Conservation (phyloP, 352 stramenopile genomes). For the Peronospora farinosa region DNA sequence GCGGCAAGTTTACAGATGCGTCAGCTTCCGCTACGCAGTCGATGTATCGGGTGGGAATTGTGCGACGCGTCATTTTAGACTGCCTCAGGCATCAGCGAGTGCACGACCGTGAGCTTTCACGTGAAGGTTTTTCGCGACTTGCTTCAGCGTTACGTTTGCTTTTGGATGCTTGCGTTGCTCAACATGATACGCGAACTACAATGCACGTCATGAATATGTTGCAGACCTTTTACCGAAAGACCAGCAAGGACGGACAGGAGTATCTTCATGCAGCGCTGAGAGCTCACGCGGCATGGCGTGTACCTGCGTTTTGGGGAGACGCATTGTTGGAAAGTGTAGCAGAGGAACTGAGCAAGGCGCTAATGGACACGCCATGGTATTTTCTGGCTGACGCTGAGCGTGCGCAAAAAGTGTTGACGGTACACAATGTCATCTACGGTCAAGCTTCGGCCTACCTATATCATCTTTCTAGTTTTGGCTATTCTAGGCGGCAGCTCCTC, state of each 20-base stretch:
- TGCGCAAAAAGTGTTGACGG: conserved; percentile 58
- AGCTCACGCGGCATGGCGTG: conserved; percentile 59
- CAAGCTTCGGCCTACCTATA: conserved; percentile 71
- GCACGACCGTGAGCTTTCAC: conserved; percentile 48
- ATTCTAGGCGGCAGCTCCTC: conserved; percentile 52
- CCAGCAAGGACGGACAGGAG: conserved; percentile 42
- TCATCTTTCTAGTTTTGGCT: conserved; percentile 69
- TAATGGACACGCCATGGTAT: conserved; percentile 62
- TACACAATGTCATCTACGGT: conserved; percentile 77
- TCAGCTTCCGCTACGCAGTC: conserved; percentile 30
- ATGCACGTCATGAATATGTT: conserved; percentile 83
- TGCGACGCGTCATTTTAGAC: conserved; percentile 57
- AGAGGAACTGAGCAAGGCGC: conserved; percentile 72
- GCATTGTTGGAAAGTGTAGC: conserved; percentile 65
- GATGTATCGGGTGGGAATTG: conserved; percentile 67
- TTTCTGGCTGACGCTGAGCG: conserved; percentile 49
- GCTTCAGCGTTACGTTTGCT: conserved; percentile 47
- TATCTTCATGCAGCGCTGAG: conserved; percentile 52
- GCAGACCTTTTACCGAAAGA: conserved; percentile 68
- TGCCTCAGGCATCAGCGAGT: conserved; percentile 67
- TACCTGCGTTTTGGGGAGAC: conserved; percentile 65
- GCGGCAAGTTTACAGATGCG: conserved; percentile 57
- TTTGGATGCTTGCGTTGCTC: conserved; percentile 54
- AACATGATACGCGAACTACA: conserved; percentile 56
- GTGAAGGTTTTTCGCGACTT: conserved; percentile 50